Base-by-base conservation (phyloP, 345 rosid genomes). In the Populus euphratica region DNA sequence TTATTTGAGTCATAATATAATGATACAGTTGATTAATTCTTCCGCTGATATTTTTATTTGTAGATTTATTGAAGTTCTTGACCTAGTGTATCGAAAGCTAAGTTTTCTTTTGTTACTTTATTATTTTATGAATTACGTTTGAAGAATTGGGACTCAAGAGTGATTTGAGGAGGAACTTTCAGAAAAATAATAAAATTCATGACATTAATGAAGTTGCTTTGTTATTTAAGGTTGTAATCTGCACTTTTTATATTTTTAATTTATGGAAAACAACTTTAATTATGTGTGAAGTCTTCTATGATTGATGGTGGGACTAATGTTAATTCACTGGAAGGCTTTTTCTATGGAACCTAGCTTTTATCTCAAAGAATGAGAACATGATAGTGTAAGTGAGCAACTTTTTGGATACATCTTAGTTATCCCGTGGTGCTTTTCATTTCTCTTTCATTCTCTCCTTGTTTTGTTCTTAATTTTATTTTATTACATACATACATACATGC, bases 401-500 rank as follows among this genome's bases (percentile, higher is more conserved):
- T n/a, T 10, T 56, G 29, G 63, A 25, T 1, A 25, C 5, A n/a
- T 12, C 63, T 56, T 23, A 9, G 63, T 8, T n/a, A 44, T 44
- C 50, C 50, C 50, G 5, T 47, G 50, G 50, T 47, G 50, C 50
- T 47, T 47, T 47, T 12, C 18, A 33, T 33, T 41, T 41, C 44
- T 9, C 44, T 10, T 33, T 33, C 44, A 41, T 39, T 39, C 44
- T 41, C 36, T 33, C 36, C 36, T 4, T 33, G 36, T 33, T 33
- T 33, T 5, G 36, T 41, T 41, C 44, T 41, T 41, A 9, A 41
- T 9, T 41, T 41, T 9, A 41, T 41, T 41, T 10, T 41, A 41
- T 41, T 41, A 41, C 10, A 39, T 0, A 8, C 9, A 0, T 2
- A 10, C 10, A 0, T 8, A 41, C 2, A 9, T 2, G 1, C 1